phyloP scores from a whole-genome alignment of 192 early-diverging fungal genomes.

The Kickxella alabastrina region DNA sequence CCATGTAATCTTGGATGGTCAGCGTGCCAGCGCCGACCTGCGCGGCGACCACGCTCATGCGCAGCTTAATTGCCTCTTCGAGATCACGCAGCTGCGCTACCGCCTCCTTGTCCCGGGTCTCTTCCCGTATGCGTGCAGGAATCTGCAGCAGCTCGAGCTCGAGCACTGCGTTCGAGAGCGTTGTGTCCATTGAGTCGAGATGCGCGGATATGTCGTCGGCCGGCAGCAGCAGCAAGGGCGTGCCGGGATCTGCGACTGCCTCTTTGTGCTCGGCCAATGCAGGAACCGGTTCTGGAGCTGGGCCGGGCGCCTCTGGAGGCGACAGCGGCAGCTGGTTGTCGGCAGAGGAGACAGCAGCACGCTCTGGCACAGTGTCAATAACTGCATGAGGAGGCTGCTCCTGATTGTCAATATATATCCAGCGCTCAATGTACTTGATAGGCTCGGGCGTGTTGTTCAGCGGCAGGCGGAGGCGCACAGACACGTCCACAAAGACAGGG shows the following conservation, averaged over 20 bases:
- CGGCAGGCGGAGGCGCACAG: constrained; percentile 36
- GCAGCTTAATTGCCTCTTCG: constrained; percentile 37
- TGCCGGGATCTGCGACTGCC: not conserved
- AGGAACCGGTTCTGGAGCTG: not conserved
- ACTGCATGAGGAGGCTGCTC: not conserved
- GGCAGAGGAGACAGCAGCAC: not conserved
- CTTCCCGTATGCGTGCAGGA: constrained; percentile 18
- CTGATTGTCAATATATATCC: constrained; percentile 31
- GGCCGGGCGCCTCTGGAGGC: not conserved
- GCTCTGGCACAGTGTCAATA: not conserved
- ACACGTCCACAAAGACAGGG: constrained; percentile 34
- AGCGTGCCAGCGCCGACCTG: constrained; percentile 40
- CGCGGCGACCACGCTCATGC: constrained; percentile 41
- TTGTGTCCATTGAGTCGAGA: constrained; percentile 24
- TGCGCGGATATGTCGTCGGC: constrained; percentile 24
- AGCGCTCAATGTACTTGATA: constrained; percentile 17
- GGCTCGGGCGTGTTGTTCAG: constrained; percentile 34
- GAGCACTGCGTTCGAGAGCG: constrained; percentile 39
- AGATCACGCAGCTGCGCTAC: constrained; percentile 20
- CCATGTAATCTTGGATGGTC: constrained; percentile 39
- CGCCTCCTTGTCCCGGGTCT: constrained; percentile 3
- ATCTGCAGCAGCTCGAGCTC: constrained; percentile 44
- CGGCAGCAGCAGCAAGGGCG: too few species aligned
- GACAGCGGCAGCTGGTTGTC: not conserved
- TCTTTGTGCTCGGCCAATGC: not conserved